phyloP scores from a whole-genome alignment of 192 early-diverging fungal species.

The Jimgerdemannia flammicorona region DNA sequence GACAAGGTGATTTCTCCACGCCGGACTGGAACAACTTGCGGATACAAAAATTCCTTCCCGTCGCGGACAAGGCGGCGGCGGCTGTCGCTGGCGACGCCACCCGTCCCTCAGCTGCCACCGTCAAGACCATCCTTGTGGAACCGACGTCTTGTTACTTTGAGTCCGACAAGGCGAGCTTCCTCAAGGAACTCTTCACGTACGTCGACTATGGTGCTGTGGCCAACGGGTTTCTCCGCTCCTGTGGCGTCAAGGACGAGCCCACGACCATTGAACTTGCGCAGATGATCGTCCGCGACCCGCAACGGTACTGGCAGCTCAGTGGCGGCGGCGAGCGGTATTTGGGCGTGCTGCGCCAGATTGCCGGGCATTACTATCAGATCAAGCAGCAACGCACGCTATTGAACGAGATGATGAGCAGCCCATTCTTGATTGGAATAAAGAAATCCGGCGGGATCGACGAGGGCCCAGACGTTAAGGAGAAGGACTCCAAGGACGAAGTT shows the following conservation, averaged over 20 bases:
- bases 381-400: constrained; percentile 38
- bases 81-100: constrained; percentile 13
- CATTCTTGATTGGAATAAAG: constrained; percentile 65
- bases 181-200: constrained; percentile 48
- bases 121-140: constrained; percentile 32
- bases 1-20: constrained; percentile 53
- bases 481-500: neutral
- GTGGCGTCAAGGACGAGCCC: constrained; percentile 82
- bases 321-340: constrained; percentile 63
- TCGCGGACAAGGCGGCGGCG: constrained; percentile 16
- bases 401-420: constrained; percentile 50
- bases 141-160: constrained; percentile 53
- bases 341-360: constrained; percentile 66
- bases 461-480: constrained; percentile 7
- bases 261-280: constrained; percentile 66
- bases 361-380: constrained; percentile 53
- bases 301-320: constrained; percentile 26
- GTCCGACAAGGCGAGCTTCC: constrained; percentile 40
- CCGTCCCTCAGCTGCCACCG: constrained; percentile 22
- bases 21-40: constrained; percentile 52
- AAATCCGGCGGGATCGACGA: constrained; percentile 9
- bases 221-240: constrained; percentile 75
- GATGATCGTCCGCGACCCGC: constrained; percentile 49
- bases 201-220: constrained; percentile 71
- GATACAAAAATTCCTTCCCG: constrained; percentile 62